Evolutionary conservation across 2,329 filamentous ascomycete species (phyloP).

Genomic region (Apiospora malaysiana): DNA sequence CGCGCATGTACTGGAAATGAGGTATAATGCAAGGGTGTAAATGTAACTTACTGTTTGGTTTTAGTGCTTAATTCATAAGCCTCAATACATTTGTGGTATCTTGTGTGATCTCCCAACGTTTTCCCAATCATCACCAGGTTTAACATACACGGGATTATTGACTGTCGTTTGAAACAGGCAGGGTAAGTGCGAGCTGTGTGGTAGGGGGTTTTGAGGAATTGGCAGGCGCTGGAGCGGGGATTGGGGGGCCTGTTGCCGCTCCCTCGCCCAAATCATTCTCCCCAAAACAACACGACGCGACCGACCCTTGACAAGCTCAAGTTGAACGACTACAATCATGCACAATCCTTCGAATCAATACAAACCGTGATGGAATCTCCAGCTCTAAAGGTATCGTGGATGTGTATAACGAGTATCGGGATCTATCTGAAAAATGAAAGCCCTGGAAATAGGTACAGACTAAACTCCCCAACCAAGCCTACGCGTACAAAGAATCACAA

Average conservation of each 20-base stretch:
- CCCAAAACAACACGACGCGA: background rate
- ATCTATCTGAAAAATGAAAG: background rate
- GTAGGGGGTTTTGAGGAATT: background rate
- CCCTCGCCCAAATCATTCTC: too few relatives aligned
- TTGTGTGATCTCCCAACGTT: too few relatives aligned
- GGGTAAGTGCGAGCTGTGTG: background rate
- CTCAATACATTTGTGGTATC: too few relatives aligned
- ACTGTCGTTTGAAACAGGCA: background rate
- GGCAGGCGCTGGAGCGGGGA: background rate
- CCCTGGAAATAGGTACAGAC: too few relatives aligned
- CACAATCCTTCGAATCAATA: background rate
- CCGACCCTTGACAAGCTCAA: background rate
- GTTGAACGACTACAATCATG: background rate
- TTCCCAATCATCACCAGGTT: too few relatives aligned
- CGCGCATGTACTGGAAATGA: too few relatives aligned
- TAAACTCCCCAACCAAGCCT: background rate
- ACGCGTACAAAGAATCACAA: too few relatives aligned
- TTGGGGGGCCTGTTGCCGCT: too few relatives aligned
- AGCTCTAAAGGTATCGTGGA: background rate
- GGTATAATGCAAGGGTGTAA: too few relatives aligned
- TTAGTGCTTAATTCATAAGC: too few relatives aligned
- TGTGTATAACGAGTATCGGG: background rate
- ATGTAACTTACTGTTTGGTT: too few relatives aligned
- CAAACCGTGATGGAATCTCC: background rate
- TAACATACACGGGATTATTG: too few relatives aligned